phyloP scores from a whole-genome alignment of 1,284 basidiomycete species.

The Boletus chippewaensis region DNA sequence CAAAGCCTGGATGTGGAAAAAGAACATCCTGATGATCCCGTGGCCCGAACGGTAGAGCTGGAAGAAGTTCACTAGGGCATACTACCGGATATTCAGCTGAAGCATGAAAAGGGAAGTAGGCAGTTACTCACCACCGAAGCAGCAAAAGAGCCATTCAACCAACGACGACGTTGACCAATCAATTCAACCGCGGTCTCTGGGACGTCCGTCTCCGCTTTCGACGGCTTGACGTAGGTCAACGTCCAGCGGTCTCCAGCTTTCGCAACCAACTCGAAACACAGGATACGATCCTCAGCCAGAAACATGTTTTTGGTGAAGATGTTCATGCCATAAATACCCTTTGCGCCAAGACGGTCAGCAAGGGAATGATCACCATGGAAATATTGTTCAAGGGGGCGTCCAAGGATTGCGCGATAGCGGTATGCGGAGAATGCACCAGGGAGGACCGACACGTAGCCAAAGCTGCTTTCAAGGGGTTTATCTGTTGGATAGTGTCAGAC shows the following conservation, averaged over 20 bases:
- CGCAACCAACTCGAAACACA: conserved; percentile 95
- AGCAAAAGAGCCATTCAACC: conserved; percentile 96
- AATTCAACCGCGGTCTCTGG: conserved; percentile 86
- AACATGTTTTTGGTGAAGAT: conserved; percentile 98
- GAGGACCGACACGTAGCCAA: conserved; percentile 92
- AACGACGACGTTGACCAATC: conserved; percentile 92
- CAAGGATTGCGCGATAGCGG: conserved; percentile 85
- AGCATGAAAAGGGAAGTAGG: not conserved
- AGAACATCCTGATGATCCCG: conserved; percentile 84
- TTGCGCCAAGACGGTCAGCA: conserved; percentile 86
- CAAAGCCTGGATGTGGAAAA: conserved; percentile 89
- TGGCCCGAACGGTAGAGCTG: conserved; percentile 82
- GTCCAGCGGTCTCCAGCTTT: conserved; percentile 86
- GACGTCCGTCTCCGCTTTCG: conserved; percentile 93
- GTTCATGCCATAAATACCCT: conserved; percentile 96
- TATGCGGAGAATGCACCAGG: conserved; percentile 98
- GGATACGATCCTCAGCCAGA: conserved; percentile 91
- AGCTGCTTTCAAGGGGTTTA: conserved; percentile 90
- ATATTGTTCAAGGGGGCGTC: conserved; percentile 92
- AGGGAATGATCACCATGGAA: conserved; percentile 97
- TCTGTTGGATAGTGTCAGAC: conserved; percentile 38
- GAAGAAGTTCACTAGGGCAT: conserved; percentile 93
- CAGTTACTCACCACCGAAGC: conserved; percentile 73
- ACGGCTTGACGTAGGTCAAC: conserved; percentile 90
- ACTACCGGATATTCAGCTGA: conserved; percentile 39